Conservation (phyloP, 345 rosid species). For the Linum usitatissimum region DNA sequence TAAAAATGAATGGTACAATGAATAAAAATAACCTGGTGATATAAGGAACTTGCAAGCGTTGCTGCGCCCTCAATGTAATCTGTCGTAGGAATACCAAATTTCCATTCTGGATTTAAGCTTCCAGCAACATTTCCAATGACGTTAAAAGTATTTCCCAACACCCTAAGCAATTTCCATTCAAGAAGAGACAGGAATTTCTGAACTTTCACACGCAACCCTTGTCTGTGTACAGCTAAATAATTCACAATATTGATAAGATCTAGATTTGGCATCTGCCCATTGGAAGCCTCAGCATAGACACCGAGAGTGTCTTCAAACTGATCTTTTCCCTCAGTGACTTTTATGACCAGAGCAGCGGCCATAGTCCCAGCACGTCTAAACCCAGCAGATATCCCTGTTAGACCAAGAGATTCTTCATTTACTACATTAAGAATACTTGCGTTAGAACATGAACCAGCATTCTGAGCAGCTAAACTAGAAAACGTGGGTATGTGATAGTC, state of each 20-base stretch:
- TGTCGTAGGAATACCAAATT: constrained; percentile 61
- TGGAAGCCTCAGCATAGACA: constrained; percentile 87
- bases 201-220: constrained; percentile 66
- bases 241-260: constrained; percentile 85
- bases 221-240: constrained; percentile 80
- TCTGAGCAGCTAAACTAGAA: constrained; percentile 20
- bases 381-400: constrained; percentile 26
- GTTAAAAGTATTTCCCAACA: constrained; percentile 53
- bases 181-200: constrained; percentile 56
- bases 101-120: constrained; percentile 55
- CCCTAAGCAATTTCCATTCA: constrained; percentile 41
- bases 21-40: constrained; percentile 50
- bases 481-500: constrained; percentile 74
- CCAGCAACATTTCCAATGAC: constrained; percentile 46
- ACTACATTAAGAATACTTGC: constrained; percentile 12
- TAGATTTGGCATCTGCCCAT: constrained; percentile 97
- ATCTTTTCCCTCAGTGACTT: constrained; percentile 44
- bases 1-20: constrained; percentile 4
- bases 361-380: constrained; percentile 78
- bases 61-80: constrained; percentile 81
- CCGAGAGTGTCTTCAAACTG: constrained; percentile 53
- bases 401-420: constrained; percentile 11
- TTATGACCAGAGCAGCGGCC: constrained; percentile 82
- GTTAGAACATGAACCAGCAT: constrained; percentile 24
- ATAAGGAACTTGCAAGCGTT: constrained; percentile 83